Conservation (phyloP, 768 basidiomycete genomes). For the Auriscalpium microsporum region DNA sequence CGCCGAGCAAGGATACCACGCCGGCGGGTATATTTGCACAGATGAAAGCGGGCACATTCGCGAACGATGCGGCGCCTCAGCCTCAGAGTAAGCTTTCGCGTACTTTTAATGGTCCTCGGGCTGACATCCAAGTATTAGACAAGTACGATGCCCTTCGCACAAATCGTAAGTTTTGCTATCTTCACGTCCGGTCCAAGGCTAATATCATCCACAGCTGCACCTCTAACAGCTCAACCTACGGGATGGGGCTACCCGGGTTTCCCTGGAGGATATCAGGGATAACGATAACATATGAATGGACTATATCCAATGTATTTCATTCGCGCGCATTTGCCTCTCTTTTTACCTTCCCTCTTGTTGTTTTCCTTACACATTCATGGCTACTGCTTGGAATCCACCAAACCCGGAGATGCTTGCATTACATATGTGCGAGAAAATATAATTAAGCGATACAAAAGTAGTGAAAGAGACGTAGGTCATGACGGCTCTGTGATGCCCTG, state of each 20-base stretch:
- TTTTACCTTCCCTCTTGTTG: not conserved
- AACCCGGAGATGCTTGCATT: not conserved
- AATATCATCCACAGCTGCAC: constrained; percentile 18
- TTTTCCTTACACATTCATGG: not conserved
- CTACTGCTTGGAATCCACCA: not conserved
- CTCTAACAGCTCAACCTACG: constrained; percentile 43
- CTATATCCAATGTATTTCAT: not conserved
- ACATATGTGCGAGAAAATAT: not conserved
- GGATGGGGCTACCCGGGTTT: constrained; percentile 43
- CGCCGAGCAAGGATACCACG: constrained; percentile 46
- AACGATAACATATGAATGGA: too few species aligned
- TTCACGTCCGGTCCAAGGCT: not conserved
- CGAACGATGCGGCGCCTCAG: constrained; percentile 49
- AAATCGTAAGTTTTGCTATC: constrained; percentile 34
- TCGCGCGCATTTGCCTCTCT: not conserved
- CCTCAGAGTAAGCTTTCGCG: constrained; percentile 38
- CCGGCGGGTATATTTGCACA: constrained; percentile 82
- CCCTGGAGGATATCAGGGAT: constrained; percentile 18
- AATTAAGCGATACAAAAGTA: not conserved
- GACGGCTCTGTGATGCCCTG: constrained; percentile 62
- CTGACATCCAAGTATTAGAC: constrained; percentile 25
- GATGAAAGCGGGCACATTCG: constrained; percentile 89
- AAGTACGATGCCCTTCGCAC: constrained; percentile 60
- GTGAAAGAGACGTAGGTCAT: constrained; percentile 3
- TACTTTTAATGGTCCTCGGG: constrained; percentile 4